Evolutionary conservation across 345 rosid species (phyloP), one percentile per base, ranked within the genome.

Genomic region (Hypericum perforatum): DNA sequence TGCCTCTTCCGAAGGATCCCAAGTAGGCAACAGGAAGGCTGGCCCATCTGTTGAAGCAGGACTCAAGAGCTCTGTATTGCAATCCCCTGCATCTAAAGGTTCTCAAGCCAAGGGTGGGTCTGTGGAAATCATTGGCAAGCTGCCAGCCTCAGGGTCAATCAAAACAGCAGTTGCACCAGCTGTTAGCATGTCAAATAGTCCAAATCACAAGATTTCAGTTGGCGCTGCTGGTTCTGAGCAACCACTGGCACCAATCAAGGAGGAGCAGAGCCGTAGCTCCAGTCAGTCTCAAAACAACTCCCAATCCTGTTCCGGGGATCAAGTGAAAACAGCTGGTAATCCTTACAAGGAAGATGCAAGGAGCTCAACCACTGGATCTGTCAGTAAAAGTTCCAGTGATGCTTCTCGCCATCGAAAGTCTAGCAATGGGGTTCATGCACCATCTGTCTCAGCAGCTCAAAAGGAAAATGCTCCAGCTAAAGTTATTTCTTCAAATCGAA

Each of bases 231-330:
- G 37, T 6, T 67, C 77, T 12, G 89, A 81, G 52, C 62, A 61
- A 54, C 77, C 77, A 63, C 39, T 66, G 11, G 38, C 74, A 42
- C 52, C 64, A n/a, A 62, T 63, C 6, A 79, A 75, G 67, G 95
- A 83, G 39, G 95, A 86, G 57, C 83, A 78, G 69, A 83, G 92
- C 69, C 76, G 86, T 64, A 71, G 92, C 67, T 81, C 95, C 52
- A 81, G 95, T 70, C 91, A 74, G 58, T 86, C 95, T 41, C 86
- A 81, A 55, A 86, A 81, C 72, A 86, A 82, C 52, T 79, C 84
- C 62, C 95, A 79, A 43, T 77, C 86, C 46, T 81, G 71, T 61
- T 79, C 92, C 1, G 72, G 89, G 55, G 92, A 83, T 50, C 86
- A 74, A 72, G 78, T 65, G 22, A 83, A 78, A 68, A 57, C 77